Conservation (phyloP, 805 yeast genomes). For the Kodamaea fukazawae region DNA sequence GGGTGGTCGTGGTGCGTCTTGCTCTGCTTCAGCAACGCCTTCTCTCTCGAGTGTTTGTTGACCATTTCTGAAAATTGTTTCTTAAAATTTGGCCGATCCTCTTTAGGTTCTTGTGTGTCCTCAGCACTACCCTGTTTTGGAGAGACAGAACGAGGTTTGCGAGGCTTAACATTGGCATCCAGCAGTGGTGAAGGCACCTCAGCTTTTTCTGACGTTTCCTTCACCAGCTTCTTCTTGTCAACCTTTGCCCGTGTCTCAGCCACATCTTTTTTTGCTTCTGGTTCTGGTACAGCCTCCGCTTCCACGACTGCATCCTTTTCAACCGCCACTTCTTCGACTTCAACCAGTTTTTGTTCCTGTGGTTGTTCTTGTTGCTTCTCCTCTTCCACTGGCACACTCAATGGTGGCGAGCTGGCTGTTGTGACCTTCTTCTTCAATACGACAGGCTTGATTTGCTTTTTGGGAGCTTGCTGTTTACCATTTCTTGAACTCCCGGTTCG, state of each 20-base stretch:
- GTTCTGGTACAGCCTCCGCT: not conserved
- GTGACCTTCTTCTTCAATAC: constrained; percentile 36
- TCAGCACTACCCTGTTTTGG: not conserved
- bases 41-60: constrained; percentile 13
- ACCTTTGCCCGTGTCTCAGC: not conserved
- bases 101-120: constrained; percentile 6
- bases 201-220: not conserved
- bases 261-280: not conserved
- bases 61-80: constrained; percentile 29
- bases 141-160: too few relatives aligned
- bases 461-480: constrained; percentile 21
- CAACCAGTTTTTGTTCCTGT: not conserved
- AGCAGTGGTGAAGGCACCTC: not conserved
- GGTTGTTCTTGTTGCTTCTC: not conserved
- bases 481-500: constrained; percentile 16
- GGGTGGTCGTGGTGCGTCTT: constrained; percentile 9
- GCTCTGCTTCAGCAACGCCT: constrained; percentile 10
- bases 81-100: constrained; percentile 32
- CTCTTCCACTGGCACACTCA: not conserved
- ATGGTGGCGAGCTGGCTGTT: not conserved
- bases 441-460: constrained; percentile 31
- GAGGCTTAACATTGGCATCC: constrained; percentile 1
- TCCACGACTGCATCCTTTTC: not conserved
- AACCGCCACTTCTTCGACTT: not conserved
- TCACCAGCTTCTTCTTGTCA: not conserved